Percentiles rank a stretch among this genome's conserved stretches.
Evolutionary conservation across 768 basidiomycete genomes (phyloP).

Genomic region (Hebeloma cylindrosporum): DNA sequence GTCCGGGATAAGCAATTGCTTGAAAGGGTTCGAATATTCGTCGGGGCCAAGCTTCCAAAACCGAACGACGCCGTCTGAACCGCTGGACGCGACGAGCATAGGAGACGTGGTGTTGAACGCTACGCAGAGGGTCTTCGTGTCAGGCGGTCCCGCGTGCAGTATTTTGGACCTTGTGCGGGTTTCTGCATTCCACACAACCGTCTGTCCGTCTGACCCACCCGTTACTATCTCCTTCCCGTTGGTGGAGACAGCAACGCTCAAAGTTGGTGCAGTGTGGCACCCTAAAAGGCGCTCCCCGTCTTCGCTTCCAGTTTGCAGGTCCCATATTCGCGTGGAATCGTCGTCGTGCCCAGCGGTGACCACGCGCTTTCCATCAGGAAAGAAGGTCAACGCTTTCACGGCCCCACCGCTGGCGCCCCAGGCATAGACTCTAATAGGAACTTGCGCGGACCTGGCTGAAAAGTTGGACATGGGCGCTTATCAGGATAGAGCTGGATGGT

Average conservation of each 20-base stretch:
- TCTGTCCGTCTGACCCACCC: constrained; percentile 4
- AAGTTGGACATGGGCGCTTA: no score
- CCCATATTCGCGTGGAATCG: constrained; percentile 7
- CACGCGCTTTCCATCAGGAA: constrained; percentile 12
- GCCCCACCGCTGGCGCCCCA: no score
- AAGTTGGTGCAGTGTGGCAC: background rate
- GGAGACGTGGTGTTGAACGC: constrained; percentile 4
- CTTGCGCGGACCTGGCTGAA: no score
- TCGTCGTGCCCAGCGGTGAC: constrained; percentile 11
- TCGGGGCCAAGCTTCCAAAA: constrained; percentile 8
- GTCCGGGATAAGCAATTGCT: background rate
- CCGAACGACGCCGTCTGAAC: constrained; percentile 2
- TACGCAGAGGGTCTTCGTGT: background rate
- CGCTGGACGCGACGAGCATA: constrained; percentile 5
- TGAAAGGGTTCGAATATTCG: background rate
- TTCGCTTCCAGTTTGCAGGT: constrained; percentile 2
- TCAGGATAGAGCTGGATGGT: no score
- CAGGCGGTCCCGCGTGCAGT: background rate
- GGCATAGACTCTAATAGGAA: no score
- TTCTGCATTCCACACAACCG: constrained; percentile 3
- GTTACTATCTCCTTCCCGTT: constrained; percentile 8
- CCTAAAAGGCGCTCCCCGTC: constrained; percentile 7
- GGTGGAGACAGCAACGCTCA: constrained; percentile 8
- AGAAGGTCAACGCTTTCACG: constrained; percentile 4
- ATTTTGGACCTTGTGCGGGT: background rate